Evolutionary conservation across 345 rosid species (phyloP).

Genomic region (Eucalyptus cloeziana): DNA sequence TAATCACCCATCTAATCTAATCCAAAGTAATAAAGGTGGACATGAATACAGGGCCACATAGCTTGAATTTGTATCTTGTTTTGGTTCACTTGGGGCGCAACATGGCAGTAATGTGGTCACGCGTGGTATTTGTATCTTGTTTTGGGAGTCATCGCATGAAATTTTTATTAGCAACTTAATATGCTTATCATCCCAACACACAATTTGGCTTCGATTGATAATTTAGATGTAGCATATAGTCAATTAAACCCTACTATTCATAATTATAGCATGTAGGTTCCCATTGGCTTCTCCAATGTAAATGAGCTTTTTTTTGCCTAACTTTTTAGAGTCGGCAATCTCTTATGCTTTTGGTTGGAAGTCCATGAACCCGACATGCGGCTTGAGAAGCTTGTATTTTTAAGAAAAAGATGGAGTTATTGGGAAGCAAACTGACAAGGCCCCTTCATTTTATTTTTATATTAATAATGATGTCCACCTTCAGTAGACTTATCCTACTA

Average conservation of each 20-base stretch:
- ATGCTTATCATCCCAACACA: too few relatives aligned
- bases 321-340: background rate
- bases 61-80: background rate
- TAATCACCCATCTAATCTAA: background rate
- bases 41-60: background rate
- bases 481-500: background rate
- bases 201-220: too few relatives aligned
- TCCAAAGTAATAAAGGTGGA: background rate
- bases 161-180: too few relatives aligned
- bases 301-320: background rate
- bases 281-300: background rate
- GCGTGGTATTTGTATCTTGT: too few relatives aligned
- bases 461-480: background rate
- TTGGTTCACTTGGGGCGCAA: background rate
- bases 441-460: background rate
- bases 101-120: too few relatives aligned
- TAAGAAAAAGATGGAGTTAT: background rate
- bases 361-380: background rate
- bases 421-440: background rate
- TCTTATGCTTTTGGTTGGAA: background rate
- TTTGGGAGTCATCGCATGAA: too few relatives aligned
- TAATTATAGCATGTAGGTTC: background rate
- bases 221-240: too few relatives aligned
- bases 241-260: too few relatives aligned
- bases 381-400: background rate